Base-by-base conservation (phyloP, 441 rosid species). In the Eutrema salsugineum region DNA sequence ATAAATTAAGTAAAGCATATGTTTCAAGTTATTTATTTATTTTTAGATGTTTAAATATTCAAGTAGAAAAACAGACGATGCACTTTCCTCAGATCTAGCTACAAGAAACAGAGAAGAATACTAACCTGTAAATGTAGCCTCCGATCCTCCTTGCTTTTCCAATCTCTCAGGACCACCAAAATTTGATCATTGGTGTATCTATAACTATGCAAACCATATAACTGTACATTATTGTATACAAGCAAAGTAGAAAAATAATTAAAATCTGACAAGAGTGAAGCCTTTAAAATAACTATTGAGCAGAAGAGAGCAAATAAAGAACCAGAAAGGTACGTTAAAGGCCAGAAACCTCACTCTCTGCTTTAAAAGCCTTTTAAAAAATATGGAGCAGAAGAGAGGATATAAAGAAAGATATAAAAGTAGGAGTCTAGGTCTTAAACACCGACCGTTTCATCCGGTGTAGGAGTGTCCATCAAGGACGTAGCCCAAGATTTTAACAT, bases 61-160 rank as follows among this genome's bases (percentile, higher is more conserved):
- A 46, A 28, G 35, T 20, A 55, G 33, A 56, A 33, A 64, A 56
- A 14, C 42, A 65, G 53, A 57, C 57, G 77, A 47, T 27, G 50
- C 40, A 38, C 28, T 36, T 56, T 36, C 38, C 50, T 65, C 60
- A 73, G 66, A 72, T 72, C 66, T 57, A 47, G 60, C 46, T 38
- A 57, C 60, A 20, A 36, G 42, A 38, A 65, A 46, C 22, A 48
- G 30, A 59, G 16, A 30, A 38, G 20, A 19, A 19, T 24, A 66
- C 47, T 49, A 49, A 73, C 77, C 72, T 66, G 62, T 40, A 11
- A 47, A 58, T 58, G 67, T 48, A 19, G 9, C 30, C 22, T 39
- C 32, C 36, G n/a, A n/a, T n/a, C 11, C 38, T 65, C 32, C 36
- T 30, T 65, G 44, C 36, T 38, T 65, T 38, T 33, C 14, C 46